phyloP scores from a whole-genome alignment of 345 rosid genomes.

The Syzygium aromaticum region DNA sequence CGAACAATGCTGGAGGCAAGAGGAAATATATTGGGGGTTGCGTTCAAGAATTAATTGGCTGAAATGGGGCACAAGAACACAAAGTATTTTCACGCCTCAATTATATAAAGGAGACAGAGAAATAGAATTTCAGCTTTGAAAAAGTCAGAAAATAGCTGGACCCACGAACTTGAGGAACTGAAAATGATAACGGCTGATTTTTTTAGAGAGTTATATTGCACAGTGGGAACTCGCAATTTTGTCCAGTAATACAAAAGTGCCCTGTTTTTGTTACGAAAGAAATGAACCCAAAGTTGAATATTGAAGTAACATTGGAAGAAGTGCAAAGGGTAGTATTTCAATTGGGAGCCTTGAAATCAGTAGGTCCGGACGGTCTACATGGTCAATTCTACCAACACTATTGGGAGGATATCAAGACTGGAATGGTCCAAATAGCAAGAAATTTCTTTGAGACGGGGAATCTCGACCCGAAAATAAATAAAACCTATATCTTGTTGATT shows the following conservation, averaged over 20 bases:
- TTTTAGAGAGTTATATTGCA: too few relatives aligned
- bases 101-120: too few relatives aligned
- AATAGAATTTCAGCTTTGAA: neutral
- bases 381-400: neutral
- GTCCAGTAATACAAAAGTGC: neutral
- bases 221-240: neutral
- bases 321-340: neutral
- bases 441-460: neutral
- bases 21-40: neutral
- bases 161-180: neutral
- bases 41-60: neutral
- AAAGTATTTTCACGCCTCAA: neutral
- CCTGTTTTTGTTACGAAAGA: neutral
- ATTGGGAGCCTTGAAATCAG: neutral
- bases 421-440: neutral
- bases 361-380: neutral
- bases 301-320: neutral
- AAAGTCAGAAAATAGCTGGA: neutral
- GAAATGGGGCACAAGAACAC: neutral
- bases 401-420: neutral
- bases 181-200: neutral
- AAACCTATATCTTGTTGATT: too few relatives aligned
- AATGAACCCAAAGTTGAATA: neutral
- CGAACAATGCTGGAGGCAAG: neutral
- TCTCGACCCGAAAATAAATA: too few relatives aligned